Percentiles rank a stretch among this genome's conserved stretches.
phyloP scores from a whole-genome alignment of 1,284 basidiomycete genomes.

The Takashimella koratensis region DNA sequence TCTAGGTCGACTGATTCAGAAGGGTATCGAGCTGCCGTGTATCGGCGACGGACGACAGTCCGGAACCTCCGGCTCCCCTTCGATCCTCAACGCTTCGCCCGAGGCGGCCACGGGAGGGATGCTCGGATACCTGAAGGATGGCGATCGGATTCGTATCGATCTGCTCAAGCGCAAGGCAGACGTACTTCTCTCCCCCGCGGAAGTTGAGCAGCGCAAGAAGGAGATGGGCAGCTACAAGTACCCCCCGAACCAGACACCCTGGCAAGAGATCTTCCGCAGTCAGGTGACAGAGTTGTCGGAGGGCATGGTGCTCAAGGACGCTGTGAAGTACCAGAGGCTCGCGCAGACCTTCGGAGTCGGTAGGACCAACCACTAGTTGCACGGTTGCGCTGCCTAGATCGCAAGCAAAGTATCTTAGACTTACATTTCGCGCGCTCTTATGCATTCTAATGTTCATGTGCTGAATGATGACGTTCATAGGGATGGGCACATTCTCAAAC shows the following conservation, averaged over 20 bases:
- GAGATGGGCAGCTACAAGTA: conserved; percentile 30
- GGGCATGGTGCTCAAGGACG: conserved; percentile 46
- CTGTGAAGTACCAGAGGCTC: conserved; percentile 44
- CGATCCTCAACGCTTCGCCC: conserved; percentile 47
- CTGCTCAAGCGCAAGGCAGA: conserved; percentile 38
- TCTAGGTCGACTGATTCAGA: conserved; percentile 43
- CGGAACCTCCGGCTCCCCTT: conserved; percentile 46
- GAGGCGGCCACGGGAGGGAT: conserved; percentile 47
- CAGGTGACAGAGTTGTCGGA: conserved; percentile 41
- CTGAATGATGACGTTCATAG: too few species aligned
- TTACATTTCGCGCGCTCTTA: too few species aligned
- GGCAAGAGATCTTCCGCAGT: conserved; percentile 47
- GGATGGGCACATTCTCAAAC: too few species aligned
- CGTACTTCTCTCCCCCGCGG: conserved; percentile 31
- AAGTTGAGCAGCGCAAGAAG: conserved; percentile 37
- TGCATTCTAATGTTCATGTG: too few species aligned
- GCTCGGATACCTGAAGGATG: conserved; percentile 45
- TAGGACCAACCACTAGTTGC: conserved; percentile 47
- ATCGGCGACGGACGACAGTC: conserved; percentile 47
- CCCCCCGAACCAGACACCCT: conserved; percentile 45
- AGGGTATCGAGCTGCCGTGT: conserved; percentile 47
- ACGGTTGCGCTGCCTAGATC: too few species aligned
- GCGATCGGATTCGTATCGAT: conserved; percentile 46
- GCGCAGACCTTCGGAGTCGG: conserved; percentile 41
- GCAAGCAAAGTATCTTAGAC: too few species aligned